phyloP scores from a whole-genome alignment of 352 stramenopile species.

The Globisporangium orthogonon region DNA sequence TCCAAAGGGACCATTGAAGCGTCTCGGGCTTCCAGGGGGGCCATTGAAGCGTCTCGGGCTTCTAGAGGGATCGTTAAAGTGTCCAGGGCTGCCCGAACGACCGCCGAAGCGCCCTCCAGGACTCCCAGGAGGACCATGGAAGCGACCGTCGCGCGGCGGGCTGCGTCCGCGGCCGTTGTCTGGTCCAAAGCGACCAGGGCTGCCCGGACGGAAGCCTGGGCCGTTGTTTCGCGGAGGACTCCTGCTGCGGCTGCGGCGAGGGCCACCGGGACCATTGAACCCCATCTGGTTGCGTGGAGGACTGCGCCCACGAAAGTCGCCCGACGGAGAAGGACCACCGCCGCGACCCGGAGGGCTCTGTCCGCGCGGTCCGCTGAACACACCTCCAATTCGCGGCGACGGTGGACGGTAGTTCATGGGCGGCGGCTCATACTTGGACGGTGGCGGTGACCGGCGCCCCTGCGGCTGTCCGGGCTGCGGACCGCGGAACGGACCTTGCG shows the following conservation, averaged over 20 bases:
- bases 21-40: neutral
- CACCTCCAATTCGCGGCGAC: conserved; percentile 5
- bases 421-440: conserved; percentile 7
- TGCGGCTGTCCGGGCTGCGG: conserved; percentile 1
- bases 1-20: neutral
- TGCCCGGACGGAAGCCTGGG: conserved; percentile 7
- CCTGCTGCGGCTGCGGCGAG: conserved; percentile 12
- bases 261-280: conserved; percentile 10
- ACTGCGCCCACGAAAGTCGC: conserved; percentile 21
- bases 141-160: conserved; percentile 1
- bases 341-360: no score
- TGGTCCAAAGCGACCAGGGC: conserved; percentile 1
- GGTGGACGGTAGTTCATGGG: conserved; percentile 7
- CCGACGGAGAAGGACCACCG: conserved; percentile 10
- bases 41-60: neutral
- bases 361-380: neutral
- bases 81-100: neutral
- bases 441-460: conserved; percentile 4
- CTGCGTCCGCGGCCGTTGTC: conserved; percentile 8
- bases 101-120: neutral
- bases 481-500: conserved; percentile 1
- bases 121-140: neutral
- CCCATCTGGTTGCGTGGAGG: conserved; percentile 15
- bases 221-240: conserved; percentile 8
- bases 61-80: neutral